Percentiles rank a stretch among this genome's conserved stretches.
Evolutionary conservation across 108 stramenopile species (phyloP).

Genomic region (Hondaea fermentalgiana): DNA sequence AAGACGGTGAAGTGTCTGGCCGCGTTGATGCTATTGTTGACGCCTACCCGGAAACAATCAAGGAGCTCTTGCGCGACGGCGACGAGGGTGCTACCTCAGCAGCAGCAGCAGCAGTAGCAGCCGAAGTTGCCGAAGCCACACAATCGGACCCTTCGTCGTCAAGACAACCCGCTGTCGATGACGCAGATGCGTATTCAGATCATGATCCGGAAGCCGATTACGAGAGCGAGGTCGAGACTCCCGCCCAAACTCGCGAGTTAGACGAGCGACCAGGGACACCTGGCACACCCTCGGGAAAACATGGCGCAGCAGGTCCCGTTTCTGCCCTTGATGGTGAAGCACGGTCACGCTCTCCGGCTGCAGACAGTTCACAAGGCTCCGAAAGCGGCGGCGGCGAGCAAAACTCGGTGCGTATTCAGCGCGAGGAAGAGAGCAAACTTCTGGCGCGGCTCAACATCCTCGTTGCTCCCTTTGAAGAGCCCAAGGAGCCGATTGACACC

Average conservation of each 20-base stretch:
- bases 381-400: neutral
- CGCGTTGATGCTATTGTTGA: neutral
- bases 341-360: too few species aligned
- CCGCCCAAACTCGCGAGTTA: neutral
- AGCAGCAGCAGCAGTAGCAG: too few species aligned
- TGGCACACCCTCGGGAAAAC: neutral
- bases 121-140: too few species aligned
- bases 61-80: neutral
- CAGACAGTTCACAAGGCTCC: neutral
- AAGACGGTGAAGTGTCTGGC: neutral
- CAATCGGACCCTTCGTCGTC: too few species aligned
- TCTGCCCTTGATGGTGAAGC: too few species aligned
- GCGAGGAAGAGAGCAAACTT: neutral
- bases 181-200: neutral
- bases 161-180: neutral
- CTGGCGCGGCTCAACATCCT: neutral
- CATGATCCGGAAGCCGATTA: neutral
- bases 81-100: too few species aligned
- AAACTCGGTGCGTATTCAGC: neutral
- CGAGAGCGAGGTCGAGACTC: neutral
- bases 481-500: neutral
- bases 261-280: neutral
- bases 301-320: too few species aligned
- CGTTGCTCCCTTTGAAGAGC: neutral
- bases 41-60: neutral